Conservation (phyloP, 345 rosid species). For the Laguncularia racemosa region DNA sequence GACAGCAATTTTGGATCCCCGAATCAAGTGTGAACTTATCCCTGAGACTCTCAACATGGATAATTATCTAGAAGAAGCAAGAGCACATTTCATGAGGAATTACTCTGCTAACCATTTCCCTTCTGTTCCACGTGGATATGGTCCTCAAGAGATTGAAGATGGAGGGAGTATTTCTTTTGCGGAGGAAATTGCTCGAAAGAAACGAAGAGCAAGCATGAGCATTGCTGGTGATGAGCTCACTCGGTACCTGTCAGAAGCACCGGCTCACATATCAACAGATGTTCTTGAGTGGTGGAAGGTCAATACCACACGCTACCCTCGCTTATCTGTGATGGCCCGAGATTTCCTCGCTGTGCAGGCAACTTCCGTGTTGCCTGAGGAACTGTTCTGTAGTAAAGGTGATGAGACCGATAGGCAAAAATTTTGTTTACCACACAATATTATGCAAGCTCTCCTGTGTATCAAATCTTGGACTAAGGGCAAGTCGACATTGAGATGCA, state of each 20-base stretch:
- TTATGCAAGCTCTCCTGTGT: slow-evolving; percentile 63
- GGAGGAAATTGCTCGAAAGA: slow-evolving; percentile 87
- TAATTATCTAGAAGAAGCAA: slow-evolving; percentile 80
- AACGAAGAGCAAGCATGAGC: slow-evolving; percentile 70
- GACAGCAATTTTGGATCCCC: slow-evolving; percentile 86
- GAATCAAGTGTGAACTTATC: slow-evolving; percentile 76
- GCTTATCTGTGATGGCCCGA: slow-evolving; percentile 79
- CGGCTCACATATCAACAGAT: slow-evolving; percentile 77
- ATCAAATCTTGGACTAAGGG: slow-evolving; percentile 78
- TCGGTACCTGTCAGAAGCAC: slow-evolving; percentile 82
- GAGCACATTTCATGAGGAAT: slow-evolving; percentile 61
- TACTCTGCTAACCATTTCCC: slow-evolving; percentile 62
- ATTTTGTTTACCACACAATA: slow-evolving; percentile 64
- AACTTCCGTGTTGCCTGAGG: slow-evolving; percentile 74
- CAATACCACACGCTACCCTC: slow-evolving; percentile 76
- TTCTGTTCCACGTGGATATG: slow-evolving; percentile 43
- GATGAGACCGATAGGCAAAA: slow-evolving; percentile 68
- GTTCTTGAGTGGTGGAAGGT: slow-evolving; percentile 95
- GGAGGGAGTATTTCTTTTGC: slow-evolving; percentile 78
- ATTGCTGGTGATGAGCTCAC: slow-evolving; percentile 76
- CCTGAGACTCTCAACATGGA: slow-evolving; percentile 67
- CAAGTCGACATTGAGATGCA: slow-evolving; percentile 68
- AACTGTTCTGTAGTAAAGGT: slow-evolving; percentile 62
- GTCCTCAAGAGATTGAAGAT: slow-evolving; percentile 70
- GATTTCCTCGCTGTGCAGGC: slow-evolving; percentile 84